phyloP scores from a whole-genome alignment of 371 early-diverging fungal species.

The Mortierella sp. region DNA sequence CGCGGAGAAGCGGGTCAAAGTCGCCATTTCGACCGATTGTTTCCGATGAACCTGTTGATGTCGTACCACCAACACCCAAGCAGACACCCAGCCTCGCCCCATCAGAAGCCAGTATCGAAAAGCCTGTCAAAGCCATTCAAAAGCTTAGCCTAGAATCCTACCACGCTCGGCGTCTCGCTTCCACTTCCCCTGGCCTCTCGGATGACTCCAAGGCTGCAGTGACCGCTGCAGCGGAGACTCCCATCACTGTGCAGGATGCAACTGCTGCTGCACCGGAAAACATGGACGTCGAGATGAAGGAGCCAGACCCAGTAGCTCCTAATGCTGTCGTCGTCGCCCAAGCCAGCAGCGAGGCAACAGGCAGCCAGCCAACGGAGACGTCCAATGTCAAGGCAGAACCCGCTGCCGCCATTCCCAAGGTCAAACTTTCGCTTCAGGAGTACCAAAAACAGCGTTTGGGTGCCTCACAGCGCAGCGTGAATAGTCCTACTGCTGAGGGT shows the following conservation, averaged over 20 bases:
- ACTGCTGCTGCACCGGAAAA: constrained; percentile 4
- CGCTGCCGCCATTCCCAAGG: constrained; percentile 57
- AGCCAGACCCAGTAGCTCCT: not conserved
- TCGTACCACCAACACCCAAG: not conserved
- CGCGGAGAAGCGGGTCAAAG: not conserved
- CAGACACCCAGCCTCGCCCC: not conserved
- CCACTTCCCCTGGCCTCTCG: constrained; percentile 17
- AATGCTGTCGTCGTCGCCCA: not conserved
- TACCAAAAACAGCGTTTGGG: constrained; percentile 64
- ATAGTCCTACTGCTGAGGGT: not conserved
- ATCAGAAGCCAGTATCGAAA: constrained; percentile 10
- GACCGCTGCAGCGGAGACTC: not conserved
- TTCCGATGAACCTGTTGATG: constrained; percentile 20
- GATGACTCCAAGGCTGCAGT: constrained; percentile 1
- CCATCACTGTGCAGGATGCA: not conserved
- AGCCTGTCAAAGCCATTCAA: constrained; percentile 47
- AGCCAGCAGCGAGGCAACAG: not conserved
- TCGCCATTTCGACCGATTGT: not conserved
- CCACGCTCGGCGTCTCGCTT: constrained; percentile 41
- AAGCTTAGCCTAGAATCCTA: constrained; percentile 44
- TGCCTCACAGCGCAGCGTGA: constrained; percentile 33
- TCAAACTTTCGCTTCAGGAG: constrained; percentile 65
- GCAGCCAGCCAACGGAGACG: not conserved
- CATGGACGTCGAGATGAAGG: constrained; percentile 33
- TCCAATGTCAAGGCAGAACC: constrained; percentile 6